phyloP scores from a whole-genome alignment of 2,329 filamentous ascomycete species.

The Colletotrichum sp. region DNA sequence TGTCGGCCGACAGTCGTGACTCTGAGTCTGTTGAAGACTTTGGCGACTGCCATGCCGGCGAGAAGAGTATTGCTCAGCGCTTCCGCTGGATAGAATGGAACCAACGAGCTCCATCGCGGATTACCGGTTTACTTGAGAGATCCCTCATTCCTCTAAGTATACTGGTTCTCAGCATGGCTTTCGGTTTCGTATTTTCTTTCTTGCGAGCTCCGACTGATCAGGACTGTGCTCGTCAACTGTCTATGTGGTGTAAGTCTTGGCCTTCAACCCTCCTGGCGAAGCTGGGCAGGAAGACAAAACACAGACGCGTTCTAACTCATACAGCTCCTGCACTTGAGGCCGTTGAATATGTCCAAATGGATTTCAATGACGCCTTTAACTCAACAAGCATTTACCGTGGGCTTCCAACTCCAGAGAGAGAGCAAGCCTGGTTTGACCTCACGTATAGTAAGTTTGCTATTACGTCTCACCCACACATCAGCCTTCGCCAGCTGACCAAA shows the following conservation, averaged over 20 bases:
- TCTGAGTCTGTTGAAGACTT: neutral
- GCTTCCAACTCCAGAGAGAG: neutral
- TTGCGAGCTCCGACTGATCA: neutral
- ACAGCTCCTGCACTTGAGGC: constrained; percentile 6
- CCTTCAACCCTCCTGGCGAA: neutral
- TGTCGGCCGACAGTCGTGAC: neutral
- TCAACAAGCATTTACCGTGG: constrained; percentile 8
- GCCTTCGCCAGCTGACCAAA: neutral
- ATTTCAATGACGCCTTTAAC: neutral
- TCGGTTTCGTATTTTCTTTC: neutral
- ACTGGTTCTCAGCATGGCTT: neutral
- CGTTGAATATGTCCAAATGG: neutral
- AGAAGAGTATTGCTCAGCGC: neutral
- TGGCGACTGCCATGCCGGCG: neutral
- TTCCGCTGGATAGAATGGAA: neutral
- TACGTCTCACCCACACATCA: neutral
- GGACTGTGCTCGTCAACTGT: neutral
- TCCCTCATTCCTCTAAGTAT: neutral
- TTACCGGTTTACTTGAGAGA: neutral
- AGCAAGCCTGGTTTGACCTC: neutral
- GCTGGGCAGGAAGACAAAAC: neutral
- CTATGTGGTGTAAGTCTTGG: constrained; percentile 5
- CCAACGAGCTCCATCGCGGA: neutral
- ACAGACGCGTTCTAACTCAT: neutral
- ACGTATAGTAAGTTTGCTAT: neutral